These are phyloP conservation scores for Botryotinia globosa DNA, from an alignment of 2,329 filamentous ascomycete species.

Conservation along the genomic window DNA sequence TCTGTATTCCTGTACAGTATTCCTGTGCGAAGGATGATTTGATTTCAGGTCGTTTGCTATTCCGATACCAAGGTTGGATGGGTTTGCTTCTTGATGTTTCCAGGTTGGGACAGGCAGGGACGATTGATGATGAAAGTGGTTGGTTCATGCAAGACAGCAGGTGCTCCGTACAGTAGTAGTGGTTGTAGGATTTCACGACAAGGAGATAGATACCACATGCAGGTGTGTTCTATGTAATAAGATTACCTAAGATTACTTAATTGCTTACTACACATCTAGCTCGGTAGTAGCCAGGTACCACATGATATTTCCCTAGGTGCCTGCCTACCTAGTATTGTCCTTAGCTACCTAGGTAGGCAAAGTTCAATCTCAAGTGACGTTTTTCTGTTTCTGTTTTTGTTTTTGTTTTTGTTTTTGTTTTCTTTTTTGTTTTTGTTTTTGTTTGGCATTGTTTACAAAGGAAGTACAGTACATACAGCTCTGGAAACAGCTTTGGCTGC, in stretches of 20 bases:
- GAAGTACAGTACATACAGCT: background rate
- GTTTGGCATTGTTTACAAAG: background rate
- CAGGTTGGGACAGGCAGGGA: background rate
- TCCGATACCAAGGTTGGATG: background rate
- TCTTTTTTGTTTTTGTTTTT: background rate
- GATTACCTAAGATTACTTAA: no score
- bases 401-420: background rate
- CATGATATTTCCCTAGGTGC: background rate
- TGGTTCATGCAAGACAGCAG: background rate
- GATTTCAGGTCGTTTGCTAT: background rate
- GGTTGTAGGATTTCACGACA: no score
- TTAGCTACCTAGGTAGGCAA: no score
- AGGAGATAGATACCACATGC: no score
- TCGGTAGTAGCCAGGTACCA: conserved; percentile 4
- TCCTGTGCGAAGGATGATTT: background rate
- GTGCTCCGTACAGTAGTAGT: background rate
- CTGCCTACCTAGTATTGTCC: background rate
- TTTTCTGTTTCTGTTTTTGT: background rate
- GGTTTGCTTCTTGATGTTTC: conserved; percentile 2
- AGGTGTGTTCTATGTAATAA: no score
- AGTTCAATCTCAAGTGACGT: background rate
- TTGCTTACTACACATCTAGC: background rate
- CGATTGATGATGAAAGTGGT: background rate
- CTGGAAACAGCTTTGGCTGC: background rate
- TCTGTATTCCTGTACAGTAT: background rate